Conservation (phyloP, 306 rosid species). For the Cucumis hystrix region DNA sequence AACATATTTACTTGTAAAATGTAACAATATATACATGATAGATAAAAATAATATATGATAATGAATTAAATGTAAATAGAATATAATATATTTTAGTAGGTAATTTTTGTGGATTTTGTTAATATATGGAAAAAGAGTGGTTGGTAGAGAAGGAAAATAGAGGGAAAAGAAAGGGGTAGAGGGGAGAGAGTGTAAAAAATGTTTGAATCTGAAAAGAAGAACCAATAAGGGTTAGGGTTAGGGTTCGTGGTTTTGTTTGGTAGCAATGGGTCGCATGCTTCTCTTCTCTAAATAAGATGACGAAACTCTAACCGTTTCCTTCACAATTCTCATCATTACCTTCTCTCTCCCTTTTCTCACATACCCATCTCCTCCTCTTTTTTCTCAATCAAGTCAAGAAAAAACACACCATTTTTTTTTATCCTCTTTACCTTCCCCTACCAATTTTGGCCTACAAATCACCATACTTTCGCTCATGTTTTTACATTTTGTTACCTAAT, state of each 20-base stretch:
- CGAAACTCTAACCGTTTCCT: slow-evolving; percentile 4
- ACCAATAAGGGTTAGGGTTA: neutral
- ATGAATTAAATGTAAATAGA: no score
- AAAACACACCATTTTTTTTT: no score
- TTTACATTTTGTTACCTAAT: no score
- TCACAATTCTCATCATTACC: neutral
- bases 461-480: no score
- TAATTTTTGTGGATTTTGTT: no score
- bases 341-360: neutral
- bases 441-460: neutral
- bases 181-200: neutral
- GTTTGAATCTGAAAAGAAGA: neutral
- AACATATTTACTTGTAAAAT: no score
- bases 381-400: no score
- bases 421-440: neutral
- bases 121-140: neutral
- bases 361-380: neutral
- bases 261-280: neutral
- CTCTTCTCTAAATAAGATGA: neutral
- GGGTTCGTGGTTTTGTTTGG: neutral
- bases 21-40: no score
- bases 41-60: no score
- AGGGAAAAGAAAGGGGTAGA: neutral
- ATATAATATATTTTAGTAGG: no score
- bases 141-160: neutral